These are phyloP conservation scores for Fusarium sublunatum DNA, from an alignment of 2,329 filamentous ascomycete species.

Conservation along the genomic window DNA sequence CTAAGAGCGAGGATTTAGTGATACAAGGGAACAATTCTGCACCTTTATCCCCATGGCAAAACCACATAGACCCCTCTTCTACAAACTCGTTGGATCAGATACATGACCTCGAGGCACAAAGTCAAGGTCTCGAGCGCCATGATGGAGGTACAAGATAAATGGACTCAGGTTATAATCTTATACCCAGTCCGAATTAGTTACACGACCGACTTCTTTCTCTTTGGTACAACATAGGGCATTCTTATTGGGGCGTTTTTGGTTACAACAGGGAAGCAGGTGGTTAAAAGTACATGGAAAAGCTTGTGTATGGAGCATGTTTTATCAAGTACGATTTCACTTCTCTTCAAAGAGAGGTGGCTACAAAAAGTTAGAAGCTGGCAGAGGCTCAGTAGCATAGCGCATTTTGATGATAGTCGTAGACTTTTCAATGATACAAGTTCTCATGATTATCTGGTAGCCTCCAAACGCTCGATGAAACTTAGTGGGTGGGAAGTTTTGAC, in stretches of 20 bases:
- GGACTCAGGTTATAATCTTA: constrained; percentile 15
- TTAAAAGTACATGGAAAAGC: constrained; percentile 15
- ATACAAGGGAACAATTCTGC: constrained; percentile 48
- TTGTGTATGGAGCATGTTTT: constrained; percentile 4
- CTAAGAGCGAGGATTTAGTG: constrained; percentile 53
- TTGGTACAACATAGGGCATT: constrained; percentile 1
- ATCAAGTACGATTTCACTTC: neutral
- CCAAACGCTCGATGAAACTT: neutral
- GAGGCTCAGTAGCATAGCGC: constrained; percentile 8
- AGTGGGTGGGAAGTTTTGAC: neutral
- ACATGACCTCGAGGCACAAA: constrained; percentile 49
- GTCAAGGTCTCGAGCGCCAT: constrained; percentile 41
- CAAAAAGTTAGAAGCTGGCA: neutral
- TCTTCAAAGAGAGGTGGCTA: neutral
- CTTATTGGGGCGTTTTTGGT: neutral
- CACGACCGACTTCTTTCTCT: constrained; percentile 1
- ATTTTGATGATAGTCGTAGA: constrained; percentile 6
- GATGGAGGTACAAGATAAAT: constrained; percentile 17
- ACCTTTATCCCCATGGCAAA: constrained; percentile 39
- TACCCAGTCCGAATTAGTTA: neutral
- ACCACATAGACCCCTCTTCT: constrained; percentile 35
- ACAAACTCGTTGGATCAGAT: constrained; percentile 46
- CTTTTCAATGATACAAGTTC: constrained; percentile 16
- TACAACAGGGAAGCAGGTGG: neutral
- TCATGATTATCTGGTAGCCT: constrained; percentile 13